Evolutionary conservation across 1,284 basidiomycete species (phyloP).

Genomic region (Omphalotus olearius): DNA sequence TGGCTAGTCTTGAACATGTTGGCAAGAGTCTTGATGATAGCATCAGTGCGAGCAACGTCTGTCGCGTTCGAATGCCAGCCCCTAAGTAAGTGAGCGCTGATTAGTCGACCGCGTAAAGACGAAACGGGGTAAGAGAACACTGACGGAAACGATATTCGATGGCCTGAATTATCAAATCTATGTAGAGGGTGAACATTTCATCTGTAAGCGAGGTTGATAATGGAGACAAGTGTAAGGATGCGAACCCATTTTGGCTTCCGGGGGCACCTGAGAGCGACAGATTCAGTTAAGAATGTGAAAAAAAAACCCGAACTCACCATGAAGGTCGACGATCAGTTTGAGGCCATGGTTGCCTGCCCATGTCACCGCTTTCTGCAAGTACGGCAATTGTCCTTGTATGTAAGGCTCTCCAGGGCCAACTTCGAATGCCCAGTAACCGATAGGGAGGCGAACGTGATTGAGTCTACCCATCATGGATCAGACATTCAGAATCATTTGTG

Average conservation of each 20-base stretch:
- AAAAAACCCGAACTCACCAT: slow-evolving; percentile 40
- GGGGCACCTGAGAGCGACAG: slow-evolving; percentile 48
- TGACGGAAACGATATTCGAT: slow-evolving; percentile 52
- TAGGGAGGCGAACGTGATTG: slow-evolving; percentile 85
- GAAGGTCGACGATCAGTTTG: slow-evolving; percentile 81
- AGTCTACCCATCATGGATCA: slow-evolving; percentile 39
- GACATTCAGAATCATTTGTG: too few relatives aligned
- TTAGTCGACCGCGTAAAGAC: background rate
- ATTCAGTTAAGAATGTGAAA: background rate
- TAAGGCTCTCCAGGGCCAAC: slow-evolving; percentile 79
- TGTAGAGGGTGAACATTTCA: background rate
- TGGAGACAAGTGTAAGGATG: background rate
- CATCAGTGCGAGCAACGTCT: slow-evolving; percentile 69
- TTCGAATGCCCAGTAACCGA: slow-evolving; percentile 92
- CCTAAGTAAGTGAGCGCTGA: slow-evolving; percentile 18
- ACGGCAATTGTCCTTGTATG: slow-evolving; percentile 75
- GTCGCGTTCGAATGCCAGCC: slow-evolving; percentile 67
- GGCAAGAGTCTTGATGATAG: slow-evolving; percentile 63
- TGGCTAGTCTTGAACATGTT: slow-evolving; percentile 53
- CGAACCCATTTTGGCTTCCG: slow-evolving; percentile 78
- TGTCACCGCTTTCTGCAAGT: slow-evolving; percentile 65
- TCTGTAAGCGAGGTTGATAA: slow-evolving; percentile 1
- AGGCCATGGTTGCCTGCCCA: slow-evolving; percentile 79
- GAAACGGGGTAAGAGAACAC: slow-evolving; percentile 15
- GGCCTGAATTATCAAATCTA: slow-evolving; percentile 88